Evolutionary conservation across 225 moss, liverwort and hornwort species (phyloP), one percentile per base, ranked within the genome.

Genomic region (Antitrichia curtipendula): DNA sequence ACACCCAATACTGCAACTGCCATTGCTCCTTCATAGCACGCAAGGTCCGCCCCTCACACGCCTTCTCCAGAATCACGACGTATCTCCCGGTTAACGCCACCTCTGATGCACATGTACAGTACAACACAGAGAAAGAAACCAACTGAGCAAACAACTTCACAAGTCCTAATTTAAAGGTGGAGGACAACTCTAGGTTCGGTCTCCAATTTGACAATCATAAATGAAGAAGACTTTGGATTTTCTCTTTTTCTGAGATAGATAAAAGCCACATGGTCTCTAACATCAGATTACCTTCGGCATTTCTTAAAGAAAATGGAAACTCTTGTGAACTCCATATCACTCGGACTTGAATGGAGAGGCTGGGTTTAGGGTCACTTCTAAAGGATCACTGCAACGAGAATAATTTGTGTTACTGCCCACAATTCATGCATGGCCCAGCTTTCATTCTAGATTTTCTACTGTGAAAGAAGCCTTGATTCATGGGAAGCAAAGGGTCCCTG

Each of bases 1-100:
- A 76, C 41, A 89, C 45, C 95, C 95, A 95, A 59, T 88, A 85
- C 64, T 79, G 40, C 66, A 94, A 28, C 23, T 90, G 89, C 50
- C 92, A 78, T 69, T 93, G 82, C 81, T 90, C 78, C 85, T 92
- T 86, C 93, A 93, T 95, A 58, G 90, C 91, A 56, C 80, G 75
- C 82, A 93, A 52, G 50, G 91, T 86, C 63, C 69, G 87, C 43
- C 81, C 92, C 25, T 86, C 84, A 38, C 86, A 81, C 11, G 93
- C 86, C 85, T 80, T 60, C 71, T 88, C 88, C 91, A 94, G 71
- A 71, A 94, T 64, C 80, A 85, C 90, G 53, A 81, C 94, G 64
- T 92, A 94, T 72, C 47, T 89, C 21, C 94, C 94, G 7, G 8
- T 9, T 47, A 82, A 68, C 15, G 94, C 93, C 62, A 91, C 43